Conservation (phyloP, 2,329 filamentous ascomycete genomes). For the Ophiostoma tasmaniense region DNA sequence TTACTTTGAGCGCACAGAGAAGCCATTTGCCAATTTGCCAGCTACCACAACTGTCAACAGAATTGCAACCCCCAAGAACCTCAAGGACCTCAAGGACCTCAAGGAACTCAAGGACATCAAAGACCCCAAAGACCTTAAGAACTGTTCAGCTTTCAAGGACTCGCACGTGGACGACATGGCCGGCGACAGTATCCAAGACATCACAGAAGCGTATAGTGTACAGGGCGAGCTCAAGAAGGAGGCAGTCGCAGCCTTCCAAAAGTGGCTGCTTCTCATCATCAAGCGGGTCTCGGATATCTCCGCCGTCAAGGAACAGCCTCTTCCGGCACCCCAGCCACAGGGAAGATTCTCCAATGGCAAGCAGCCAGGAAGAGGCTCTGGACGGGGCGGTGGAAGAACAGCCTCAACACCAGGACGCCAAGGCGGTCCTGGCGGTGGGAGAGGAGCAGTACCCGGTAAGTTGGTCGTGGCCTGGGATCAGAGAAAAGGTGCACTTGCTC, state of each 20-base stretch:
- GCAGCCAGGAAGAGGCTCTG: neutral
- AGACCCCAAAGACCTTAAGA: neutral
- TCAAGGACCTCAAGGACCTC: neutral
- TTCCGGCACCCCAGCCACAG: conserved; percentile 23
- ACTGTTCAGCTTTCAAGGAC: neutral
- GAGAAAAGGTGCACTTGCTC: neutral
- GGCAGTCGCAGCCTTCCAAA: conserved; percentile 62
- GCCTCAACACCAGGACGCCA: neutral
- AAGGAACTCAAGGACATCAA: neutral
- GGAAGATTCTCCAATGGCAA: conserved; percentile 8
- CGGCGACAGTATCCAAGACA: neutral
- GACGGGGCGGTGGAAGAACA: neutral
- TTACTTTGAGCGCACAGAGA: conserved; percentile 34
- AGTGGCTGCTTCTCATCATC: conserved; percentile 68
- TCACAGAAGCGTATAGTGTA: conserved; percentile 49
- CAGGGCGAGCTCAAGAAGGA: conserved; percentile 58
- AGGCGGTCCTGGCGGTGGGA: neutral
- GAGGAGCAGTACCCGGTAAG: conserved; percentile 8
- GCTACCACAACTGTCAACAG: neutral
- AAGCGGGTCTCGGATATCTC: conserved; percentile 62
- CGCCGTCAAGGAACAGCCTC: conserved; percentile 38
- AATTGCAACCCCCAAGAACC: neutral
- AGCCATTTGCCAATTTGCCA: neutral
- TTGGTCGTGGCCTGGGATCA: neutral
- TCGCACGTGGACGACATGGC: neutral